Evolutionary conservation across 2,329 filamentous ascomycete genomes (phyloP), one percentile per base, ranked within the genome.

Genomic region (Neofusicoccum kwambonambiense): DNA sequence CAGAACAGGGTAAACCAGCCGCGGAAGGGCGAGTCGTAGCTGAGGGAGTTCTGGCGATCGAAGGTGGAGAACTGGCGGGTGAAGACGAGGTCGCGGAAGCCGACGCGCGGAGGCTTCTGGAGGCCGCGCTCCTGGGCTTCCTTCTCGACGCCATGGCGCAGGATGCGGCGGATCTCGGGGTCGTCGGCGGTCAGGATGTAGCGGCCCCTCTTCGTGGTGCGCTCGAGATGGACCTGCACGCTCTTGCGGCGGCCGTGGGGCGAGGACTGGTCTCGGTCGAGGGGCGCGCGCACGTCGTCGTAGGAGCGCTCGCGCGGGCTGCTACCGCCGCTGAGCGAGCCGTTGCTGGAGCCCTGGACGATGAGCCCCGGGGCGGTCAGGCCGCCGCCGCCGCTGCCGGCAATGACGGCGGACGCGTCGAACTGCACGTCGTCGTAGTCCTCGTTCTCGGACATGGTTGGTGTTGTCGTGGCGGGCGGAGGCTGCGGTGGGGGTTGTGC

Each of bases 1-100:
- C 91, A 93, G 75, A 92, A 92, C 0, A 94, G 80, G 0, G 88
- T 90, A 71, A 91, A 93, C 78, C 93, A 93, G 35, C 91, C 91
- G 73, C 90, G 87, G 70, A 93, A 93, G 0, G 88, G 88, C 47
- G 87, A 91, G 54, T 88, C 87, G 3, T 85, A 83, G 1, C 86
- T 85, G 1, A 79, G 79, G 4, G 84, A 82, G 71, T 92, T 93
- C 68, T 90, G 87, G 11, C 88, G 83, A 75, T 93, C 90, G 74
- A 93, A 93, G 0, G 88, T 84, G 5, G 89, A 90, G 70, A 92
- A 90, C 67, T 89, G 87, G 27, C 86, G 82, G 0, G 89, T 92
- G 72, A 93, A 93, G 60, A 91, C 85, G 50, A 91, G 78, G 70
- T 90, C 82, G 64, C 82, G 75, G 50, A 84, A 78, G 13, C 76